A percentile compares a stretch with the other conserved stretches of the same genome.
phyloP scores from a whole-genome alignment of 768 basidiomycete species.

The Leccinellum luteum region DNA sequence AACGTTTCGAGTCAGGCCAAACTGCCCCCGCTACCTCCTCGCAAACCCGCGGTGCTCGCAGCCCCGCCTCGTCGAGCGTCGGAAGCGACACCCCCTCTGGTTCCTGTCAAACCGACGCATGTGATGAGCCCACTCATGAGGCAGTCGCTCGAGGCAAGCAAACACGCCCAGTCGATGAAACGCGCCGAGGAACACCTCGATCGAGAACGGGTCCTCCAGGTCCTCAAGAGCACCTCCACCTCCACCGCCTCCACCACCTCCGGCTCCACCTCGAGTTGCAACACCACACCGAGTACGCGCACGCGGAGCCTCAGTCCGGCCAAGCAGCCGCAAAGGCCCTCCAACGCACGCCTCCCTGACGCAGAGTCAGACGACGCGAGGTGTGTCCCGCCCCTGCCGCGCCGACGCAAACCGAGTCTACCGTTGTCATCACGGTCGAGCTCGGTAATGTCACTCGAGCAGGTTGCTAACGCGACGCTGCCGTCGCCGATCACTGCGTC shows the following conservation, averaged over 20 bases:
- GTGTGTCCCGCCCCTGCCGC: conserved; percentile 35
- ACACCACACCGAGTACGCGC: conserved; percentile 5
- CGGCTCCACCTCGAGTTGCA: neutral
- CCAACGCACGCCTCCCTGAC: too few relatives aligned
- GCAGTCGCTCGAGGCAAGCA: conserved; percentile 71
- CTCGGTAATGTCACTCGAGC: conserved; percentile 38
- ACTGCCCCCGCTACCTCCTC: conserved; percentile 33
- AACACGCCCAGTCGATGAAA: conserved; percentile 68
- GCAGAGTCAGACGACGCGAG: conserved; percentile 24
- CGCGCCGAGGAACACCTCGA: conserved; percentile 66
- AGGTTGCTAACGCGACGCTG: conserved; percentile 40
- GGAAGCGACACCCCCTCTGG: conserved; percentile 20
- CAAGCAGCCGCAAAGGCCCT: conserved; percentile 12
- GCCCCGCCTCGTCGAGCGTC: conserved; percentile 19
- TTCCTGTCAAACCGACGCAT: conserved; percentile 37
- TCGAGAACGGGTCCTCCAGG: conserved; percentile 65
- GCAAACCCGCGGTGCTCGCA: conserved; percentile 32
- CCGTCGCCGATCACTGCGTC: conserved; percentile 6
- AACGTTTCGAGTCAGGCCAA: conserved; percentile 15
- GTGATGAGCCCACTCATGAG: conserved; percentile 65
- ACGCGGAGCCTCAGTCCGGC: conserved; percentile 33
- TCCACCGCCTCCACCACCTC: conserved; percentile 19
- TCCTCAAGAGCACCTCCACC: conserved; percentile 59
- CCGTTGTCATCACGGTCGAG: conserved; percentile 33
- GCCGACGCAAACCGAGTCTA: conserved; percentile 34